Base-by-base conservation (phyloP, 2,329 filamentous ascomycete genomes). In the Cladosporium sp. region DNA sequence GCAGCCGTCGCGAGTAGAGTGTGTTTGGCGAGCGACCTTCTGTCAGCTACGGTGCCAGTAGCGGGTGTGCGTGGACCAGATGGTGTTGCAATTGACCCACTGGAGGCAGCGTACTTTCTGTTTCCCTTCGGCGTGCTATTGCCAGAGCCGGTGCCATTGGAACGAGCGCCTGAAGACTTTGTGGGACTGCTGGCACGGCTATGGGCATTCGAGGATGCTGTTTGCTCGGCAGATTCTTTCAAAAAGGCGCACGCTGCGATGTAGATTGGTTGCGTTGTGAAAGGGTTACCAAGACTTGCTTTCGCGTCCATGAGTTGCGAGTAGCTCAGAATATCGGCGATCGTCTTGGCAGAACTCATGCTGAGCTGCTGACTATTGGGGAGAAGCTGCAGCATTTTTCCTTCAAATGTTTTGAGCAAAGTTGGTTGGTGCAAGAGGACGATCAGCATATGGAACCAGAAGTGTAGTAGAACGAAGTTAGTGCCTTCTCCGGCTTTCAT, bases 331-430 rank as follows among this genome's bases (percentile, higher is more conserved):
- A 96, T 96, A 72, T 96, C 92, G 37, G 91, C 92, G 67, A 96
- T 95, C 0, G 92, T 96, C 80, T 96, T 96, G 14, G 92, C 93
- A 28, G 91, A 94, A 16, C 91, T 93, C 89, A 94, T 93, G 67
- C 91, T 92, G 5, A 88, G 73, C 75, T 95, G 91, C 65, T 91
- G 88, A 69, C 91, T 95, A 73, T 95, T 91, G 0, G 90, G 87
- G 44, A 92, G 87, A 0, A 96, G 82, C 65, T 92, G 89, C 59
- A 91, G 84, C 62, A 90, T 88, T 26, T 82, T 81, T 2, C 85
- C 86, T 70, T 88, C 87, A 65, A 95, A 93, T 0, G 90, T 91
- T 57, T 92, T 90, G 62, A 96, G 81, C 1, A 96, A 80, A 0
- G 91, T 94, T 0, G 92, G 92, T 69, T 94, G 91, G 73, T 96